phyloP scores from a whole-genome alignment of 108 stramenopile genomes.

The Discostella pseudostelligera region DNA sequence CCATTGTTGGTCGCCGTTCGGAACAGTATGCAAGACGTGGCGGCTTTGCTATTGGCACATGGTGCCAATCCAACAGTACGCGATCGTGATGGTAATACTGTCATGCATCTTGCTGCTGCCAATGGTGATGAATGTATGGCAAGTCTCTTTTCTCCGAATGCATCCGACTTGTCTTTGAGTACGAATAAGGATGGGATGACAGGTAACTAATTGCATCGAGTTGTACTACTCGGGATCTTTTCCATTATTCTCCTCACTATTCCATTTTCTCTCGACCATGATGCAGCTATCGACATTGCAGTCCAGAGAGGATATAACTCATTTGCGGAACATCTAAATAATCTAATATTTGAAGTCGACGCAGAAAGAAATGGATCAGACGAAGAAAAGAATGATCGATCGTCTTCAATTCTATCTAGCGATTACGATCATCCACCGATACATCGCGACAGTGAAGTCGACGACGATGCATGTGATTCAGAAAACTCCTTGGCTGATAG shows the following conservation, averaged over 20 bases:
- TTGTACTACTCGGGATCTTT: background rate
- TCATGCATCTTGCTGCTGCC: constrained; percentile 29
- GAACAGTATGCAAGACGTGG: constrained; percentile 25
- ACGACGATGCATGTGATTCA: constrained; percentile 11
- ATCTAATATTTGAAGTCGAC: background rate
- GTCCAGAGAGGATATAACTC: constrained; percentile 10
- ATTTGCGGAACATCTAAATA: constrained; percentile 23
- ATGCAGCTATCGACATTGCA: constrained; percentile 22
- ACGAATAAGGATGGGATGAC: constrained; percentile 29
- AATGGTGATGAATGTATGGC: constrained; percentile 32
- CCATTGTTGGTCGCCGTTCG: constrained; percentile 35
- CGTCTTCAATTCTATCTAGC: background rate
- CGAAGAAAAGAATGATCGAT: constrained; percentile 7
- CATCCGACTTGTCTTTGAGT: background rate
- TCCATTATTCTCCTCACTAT: background rate
- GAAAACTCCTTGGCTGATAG: background rate
- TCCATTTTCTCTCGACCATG: background rate
- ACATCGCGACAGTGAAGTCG: background rate
- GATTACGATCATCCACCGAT: background rate
- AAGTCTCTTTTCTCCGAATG: constrained; percentile 33
- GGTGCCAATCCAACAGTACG: constrained; percentile 34
- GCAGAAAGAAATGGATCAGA: background rate
- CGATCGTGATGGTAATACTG: constrained; percentile 23
- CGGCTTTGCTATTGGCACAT: constrained; percentile 36
- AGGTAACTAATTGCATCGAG: background rate